Percentiles rank a stretch among this genome's conserved stretches.
Evolutionary conservation across 2,329 filamentous ascomycete genomes (phyloP).

Genomic region (Coleophoma crateriformis): DNA sequence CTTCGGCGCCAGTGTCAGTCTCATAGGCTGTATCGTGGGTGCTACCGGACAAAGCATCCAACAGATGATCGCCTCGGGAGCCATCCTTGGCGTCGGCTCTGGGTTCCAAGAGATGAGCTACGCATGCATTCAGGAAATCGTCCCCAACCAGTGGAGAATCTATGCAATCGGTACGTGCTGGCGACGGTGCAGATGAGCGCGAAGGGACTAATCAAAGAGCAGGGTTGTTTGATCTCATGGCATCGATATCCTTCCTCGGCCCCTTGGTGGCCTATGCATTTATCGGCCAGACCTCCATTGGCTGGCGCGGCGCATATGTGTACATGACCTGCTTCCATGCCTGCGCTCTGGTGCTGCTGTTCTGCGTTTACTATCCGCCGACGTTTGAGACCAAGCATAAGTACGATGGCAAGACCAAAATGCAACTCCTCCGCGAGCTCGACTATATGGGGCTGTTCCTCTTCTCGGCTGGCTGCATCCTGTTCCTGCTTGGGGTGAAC

Average conservation of each 20-base stretch:
- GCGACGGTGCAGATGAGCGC: too few relatives aligned
- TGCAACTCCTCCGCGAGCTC: slow-evolving; percentile 34
- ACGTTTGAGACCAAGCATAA: slow-evolving; percentile 27
- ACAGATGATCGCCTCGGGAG: slow-evolving; percentile 34
- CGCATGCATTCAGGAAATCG: slow-evolving; percentile 29
- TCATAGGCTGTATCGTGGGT: slow-evolving; percentile 31
- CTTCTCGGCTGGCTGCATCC: slow-evolving; percentile 20
- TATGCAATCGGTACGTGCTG: slow-evolving; percentile 2
- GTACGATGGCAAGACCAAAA: slow-evolving; percentile 27
- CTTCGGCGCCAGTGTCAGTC: slow-evolving; percentile 26
- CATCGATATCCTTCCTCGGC: slow-evolving; percentile 1
- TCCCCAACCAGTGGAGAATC: slow-evolving; percentile 29
- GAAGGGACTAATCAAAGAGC: background rate
- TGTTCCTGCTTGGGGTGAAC: slow-evolving; percentile 24
- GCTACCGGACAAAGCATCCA: slow-evolving; percentile 32
- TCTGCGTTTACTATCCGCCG: slow-evolving; percentile 41
- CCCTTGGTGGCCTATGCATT: slow-evolving; percentile 26
- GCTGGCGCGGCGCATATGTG: slow-evolving; percentile 29
- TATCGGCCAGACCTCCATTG: slow-evolving; percentile 20
- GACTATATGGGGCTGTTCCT: slow-evolving; percentile 38
- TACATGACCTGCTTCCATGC: slow-evolving; percentile 27
- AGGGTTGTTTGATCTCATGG: slow-evolving; percentile 2
- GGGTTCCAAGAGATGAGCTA: slow-evolving; percentile 33
- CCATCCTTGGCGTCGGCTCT: slow-evolving; percentile 32
- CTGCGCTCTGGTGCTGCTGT: slow-evolving; percentile 21